Evolutionary conservation across 441 rosid species (phyloP), one percentile per base, ranked within the genome.

Genomic region (Aquilaria agallochum): DNA sequence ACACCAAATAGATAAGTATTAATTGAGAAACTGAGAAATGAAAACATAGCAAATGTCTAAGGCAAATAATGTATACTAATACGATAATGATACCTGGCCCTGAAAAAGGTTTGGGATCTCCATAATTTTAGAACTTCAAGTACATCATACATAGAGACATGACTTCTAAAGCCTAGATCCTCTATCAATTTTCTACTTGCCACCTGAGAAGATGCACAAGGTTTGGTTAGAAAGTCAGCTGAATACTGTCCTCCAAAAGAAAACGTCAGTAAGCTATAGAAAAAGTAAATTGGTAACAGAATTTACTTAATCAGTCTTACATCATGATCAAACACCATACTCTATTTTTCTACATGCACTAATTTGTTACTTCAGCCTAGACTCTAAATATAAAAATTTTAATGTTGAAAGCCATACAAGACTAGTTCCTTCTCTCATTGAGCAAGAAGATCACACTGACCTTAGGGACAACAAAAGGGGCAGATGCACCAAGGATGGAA

Each of bases 381-480:
- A 10, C 45, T 40, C 45, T 40, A 40, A 40, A 40, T 40, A 40
- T 40, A 8, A 40, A 40, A 40, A 40, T 8, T 40, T 6, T 10
- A 8, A 40, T 10, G 45, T 10, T 10, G 7, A 40, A 40, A 8
- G 45, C 9, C 45, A 40, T 5, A 40, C 45, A 40, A 40, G 10
- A 40, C 45, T 51, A 48, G 9, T 51, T 30, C 54, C 2, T 51
- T 15, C 7, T 44, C 68, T 44, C 68, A 53, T 57, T 52, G 31
- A 31, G 55, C 60, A 58, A 34, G 34, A 60, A 49, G 47, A 61
- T 60, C 44, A 67, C 68, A 68, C 87, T 64, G 71, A 95, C 99
- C 98, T 88, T 90, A 55, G 99, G 98, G 70, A 83, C 82, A 66
- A 87, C 84, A 76, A 83, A 95, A 4, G 99, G 97, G 68, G 93